phyloP scores from a whole-genome alignment of 208 protist genomes.

The Leishmania tropica region DNA sequence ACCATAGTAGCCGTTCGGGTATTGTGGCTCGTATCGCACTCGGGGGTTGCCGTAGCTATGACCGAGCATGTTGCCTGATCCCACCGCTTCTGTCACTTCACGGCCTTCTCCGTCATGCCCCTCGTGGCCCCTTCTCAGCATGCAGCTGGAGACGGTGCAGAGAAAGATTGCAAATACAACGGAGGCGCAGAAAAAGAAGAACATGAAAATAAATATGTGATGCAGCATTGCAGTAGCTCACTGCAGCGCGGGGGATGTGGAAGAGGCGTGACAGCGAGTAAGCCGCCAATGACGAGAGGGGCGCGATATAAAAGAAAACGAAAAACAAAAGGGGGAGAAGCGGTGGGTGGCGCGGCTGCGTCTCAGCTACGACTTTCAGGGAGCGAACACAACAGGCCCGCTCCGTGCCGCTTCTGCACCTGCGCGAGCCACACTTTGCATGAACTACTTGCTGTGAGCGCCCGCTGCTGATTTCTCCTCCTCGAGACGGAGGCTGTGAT shows the following conservation, averaged over 20 bases:
- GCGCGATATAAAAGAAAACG: not conserved
- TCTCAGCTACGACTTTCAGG: not conserved
- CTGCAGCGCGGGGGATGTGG: not conserved
- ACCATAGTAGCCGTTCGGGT: not conserved
- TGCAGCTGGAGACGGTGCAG: not conserved
- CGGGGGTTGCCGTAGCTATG: not conserved
- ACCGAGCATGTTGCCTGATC: not conserved
- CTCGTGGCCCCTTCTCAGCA: not conserved
- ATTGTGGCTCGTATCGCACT: not conserved
- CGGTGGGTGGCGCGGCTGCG: not conserved
- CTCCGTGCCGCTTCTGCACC: not conserved
- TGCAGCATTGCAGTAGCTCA: not conserved
- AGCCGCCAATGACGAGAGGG: not conserved
- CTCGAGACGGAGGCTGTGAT: not conserved
- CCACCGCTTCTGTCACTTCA: not conserved
- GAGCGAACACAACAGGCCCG: not conserved
- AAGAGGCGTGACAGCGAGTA: not conserved
- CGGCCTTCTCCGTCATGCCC: not conserved
- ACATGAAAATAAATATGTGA: not conserved
- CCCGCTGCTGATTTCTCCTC: not conserved
- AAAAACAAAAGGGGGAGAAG: not conserved
- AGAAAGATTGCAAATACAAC: not conserved
- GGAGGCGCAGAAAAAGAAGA: too few relatives aligned
- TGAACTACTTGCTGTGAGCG: not conserved
- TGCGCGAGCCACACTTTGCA: not conserved